phyloP scores from a whole-genome alignment of 345 rosid genomes.

The Populus simonii region DNA sequence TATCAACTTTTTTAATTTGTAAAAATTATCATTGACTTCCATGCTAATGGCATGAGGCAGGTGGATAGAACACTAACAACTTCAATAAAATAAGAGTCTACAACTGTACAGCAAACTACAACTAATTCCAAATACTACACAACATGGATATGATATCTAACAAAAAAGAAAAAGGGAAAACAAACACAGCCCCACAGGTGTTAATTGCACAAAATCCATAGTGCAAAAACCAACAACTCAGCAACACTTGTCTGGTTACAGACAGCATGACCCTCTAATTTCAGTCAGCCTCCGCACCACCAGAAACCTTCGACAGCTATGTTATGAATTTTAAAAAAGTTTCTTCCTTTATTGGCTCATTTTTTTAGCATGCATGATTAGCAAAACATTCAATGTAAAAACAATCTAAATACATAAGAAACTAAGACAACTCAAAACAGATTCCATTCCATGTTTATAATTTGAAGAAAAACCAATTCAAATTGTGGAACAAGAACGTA shows the following conservation, averaged over 20 bases:
- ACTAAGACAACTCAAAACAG: background rate
- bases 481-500: background rate
- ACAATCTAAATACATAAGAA: background rate
- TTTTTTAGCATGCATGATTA: background rate
- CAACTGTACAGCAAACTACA: too few species aligned
- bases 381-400: background rate
- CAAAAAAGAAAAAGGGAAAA: background rate
- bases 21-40: too few species aligned
- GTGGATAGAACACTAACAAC: background rate
- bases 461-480: background rate
- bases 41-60: background rate
- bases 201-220: conserved; percentile 6
- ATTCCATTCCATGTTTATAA: background rate
- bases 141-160: background rate
- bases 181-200: background rate
- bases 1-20: too few species aligned
- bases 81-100: background rate
- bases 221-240: background rate
- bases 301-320: conserved; percentile 24
- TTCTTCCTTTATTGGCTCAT: background rate
- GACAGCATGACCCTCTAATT: background rate
- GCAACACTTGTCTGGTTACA: conserved; percentile 12
- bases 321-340: conserved; percentile 6
- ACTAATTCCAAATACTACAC: background rate
- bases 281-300: conserved; percentile 10